Percentiles rank a stretch among this genome's conserved stretches.
Evolutionary conservation across 495 filamentous ascomycete genomes (phyloP).

Genomic region (Aspergillus kassunensis): DNA sequence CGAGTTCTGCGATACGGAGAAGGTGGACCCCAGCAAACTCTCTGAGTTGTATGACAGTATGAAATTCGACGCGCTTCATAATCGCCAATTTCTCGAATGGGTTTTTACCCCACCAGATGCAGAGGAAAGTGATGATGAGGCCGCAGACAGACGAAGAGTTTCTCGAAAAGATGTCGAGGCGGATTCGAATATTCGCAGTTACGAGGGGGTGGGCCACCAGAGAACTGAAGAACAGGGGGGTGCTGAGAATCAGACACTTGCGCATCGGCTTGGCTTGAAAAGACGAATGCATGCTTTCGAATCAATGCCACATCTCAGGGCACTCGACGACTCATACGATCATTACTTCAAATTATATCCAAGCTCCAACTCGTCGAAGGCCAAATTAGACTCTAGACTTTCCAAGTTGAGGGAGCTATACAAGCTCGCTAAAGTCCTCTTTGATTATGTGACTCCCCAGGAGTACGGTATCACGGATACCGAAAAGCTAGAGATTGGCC

Average conservation of each 20-base stretch:
- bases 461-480: conserved; percentile 93
- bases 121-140: conserved; percentile 63
- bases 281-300: conserved; percentile 39
- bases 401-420: conserved; percentile 89
- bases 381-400: conserved; percentile 78
- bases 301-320: conserved; percentile 41
- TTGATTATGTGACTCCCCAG: conserved; percentile 97
- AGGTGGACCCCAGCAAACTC: conserved; percentile 96
- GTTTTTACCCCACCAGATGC: conserved; percentile 78
- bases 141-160: conserved; percentile 29
- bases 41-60: conserved; percentile 98
- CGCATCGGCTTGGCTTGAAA: conserved; percentile 47
- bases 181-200: conserved; percentile 21
- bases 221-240: conserved; percentile 35
- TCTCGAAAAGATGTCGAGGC: conserved; percentile 27
- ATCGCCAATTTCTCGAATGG: conserved; percentile 95
- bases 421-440: conserved; percentile 86
- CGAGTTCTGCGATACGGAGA: conserved; percentile 94
- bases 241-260: conserved; percentile 35
- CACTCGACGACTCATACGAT: conserved; percentile 46
- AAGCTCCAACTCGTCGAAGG: conserved; percentile 71
- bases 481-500: conserved; percentile 96
- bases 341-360: conserved; percentile 87
- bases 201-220: conserved; percentile 23
- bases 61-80: conserved; percentile 98